Evolutionary conservation across 768 basidiomycete genomes (phyloP), one percentile per base, ranked within the genome.

Genomic region (Amanita exitialis): DNA sequence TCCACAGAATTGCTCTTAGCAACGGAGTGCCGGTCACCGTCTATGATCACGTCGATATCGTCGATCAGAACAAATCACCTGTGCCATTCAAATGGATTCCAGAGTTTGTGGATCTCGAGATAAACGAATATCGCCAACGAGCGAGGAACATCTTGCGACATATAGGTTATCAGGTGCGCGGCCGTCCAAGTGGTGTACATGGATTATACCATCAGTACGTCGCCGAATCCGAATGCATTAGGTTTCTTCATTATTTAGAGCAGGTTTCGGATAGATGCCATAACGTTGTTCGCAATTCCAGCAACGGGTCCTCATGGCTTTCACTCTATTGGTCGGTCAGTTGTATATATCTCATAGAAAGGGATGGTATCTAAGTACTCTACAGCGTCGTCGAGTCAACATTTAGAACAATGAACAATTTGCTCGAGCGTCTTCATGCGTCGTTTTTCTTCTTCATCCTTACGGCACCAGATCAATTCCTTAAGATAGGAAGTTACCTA

Each of bases 401-500:
- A 12, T 74, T 96, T 28, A 79, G 94, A 52, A 89, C 93, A 12
- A 79, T 83, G 62, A 97, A 96, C 66, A 99, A 99, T 62, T 77
- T 98, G 5, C 76, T 97, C 16, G 96, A 99, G 62, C 82, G 96
- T 13, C 79, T 98, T 18, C 96, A 99, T 64, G 94, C 94, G 1
- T 98, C 95, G 0, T 94, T 95, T 68, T 97, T 98, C 72, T 93
- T 98, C 70, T 98, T 94, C 68, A 73, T 98, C 54, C 68, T 91
- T 53, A 77, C 85, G 12, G 69, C 64, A 18, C 68, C 72, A 2
- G 66, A 72, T 34, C 76, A 73, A 1, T 96, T 95, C 68, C 76
- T 91, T 58, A 89, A 94, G 62, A 91, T 98, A 25, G 94, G 93
- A 2, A 79, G 73, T 58, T 99, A 90, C 65, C 75, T 99, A 6